These are phyloP conservation scores for Eucalyptus tenuipes DNA, from an alignment of 345 rosid genomes.

Conservation along the genomic window DNA sequence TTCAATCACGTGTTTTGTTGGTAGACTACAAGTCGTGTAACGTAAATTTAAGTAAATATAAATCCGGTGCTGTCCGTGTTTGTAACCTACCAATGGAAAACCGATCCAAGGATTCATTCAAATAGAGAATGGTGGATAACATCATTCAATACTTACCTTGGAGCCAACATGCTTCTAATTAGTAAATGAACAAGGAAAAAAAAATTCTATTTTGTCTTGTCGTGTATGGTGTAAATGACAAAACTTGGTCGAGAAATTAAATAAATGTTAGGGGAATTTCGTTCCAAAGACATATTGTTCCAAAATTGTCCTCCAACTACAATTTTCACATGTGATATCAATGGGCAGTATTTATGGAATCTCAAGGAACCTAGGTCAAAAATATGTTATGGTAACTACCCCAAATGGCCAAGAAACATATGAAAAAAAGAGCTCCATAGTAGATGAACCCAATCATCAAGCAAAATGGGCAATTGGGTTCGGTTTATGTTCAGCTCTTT, in stretches of 20 bases:
- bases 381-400: background rate
- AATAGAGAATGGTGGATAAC: background rate
- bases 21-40: background rate
- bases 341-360: background rate
- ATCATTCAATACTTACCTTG: background rate
- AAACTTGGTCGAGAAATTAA: background rate
- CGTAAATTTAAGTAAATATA: background rate
- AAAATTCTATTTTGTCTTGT: background rate
- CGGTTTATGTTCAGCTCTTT: slow-evolving; percentile 30
- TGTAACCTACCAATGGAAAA: background rate
- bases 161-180: background rate
- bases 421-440: background rate
- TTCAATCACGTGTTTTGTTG: background rate
- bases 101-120: background rate
- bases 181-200: background rate
- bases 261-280: background rate
- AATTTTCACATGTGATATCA: background rate
- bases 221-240: background rate
- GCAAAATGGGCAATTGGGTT: slow-evolving; percentile 19
- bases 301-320: background rate
- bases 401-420: background rate
- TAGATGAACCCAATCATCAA: background rate
- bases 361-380: background rate
- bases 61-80: background rate
- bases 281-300: background rate